These are phyloP conservation scores for Microdochium bolleyi DNA, from an alignment of 2,329 filamentous ascomycete genomes.

Conservation along the genomic window DNA sequence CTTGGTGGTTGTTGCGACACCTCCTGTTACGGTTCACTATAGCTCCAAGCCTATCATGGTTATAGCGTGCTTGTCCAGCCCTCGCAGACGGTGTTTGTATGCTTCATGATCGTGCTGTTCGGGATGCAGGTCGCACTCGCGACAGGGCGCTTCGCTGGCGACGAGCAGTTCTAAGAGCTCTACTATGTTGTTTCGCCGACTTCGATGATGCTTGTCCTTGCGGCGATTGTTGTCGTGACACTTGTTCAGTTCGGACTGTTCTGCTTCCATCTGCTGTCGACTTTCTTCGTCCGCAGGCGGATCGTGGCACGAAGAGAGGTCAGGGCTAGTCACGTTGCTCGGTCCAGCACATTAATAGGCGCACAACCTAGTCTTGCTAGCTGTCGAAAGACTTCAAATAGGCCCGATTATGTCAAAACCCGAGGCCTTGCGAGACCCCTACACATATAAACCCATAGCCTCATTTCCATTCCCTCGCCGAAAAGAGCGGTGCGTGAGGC, in stretches of 20 bases:
- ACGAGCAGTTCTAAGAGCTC: conserved; percentile 10
- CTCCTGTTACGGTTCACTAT: not conserved
- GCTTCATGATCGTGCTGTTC: conserved; percentile 24
- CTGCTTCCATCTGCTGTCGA: conserved; percentile 14
- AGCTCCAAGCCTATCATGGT: too few species aligned
- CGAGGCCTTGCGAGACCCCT: too few species aligned
- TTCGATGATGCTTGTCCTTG: conserved; percentile 9
- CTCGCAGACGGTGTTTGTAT: conserved; percentile 19
- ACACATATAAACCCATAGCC: too few species aligned
- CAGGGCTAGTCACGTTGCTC: too few species aligned
- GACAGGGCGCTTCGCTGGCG: conserved; percentile 9
- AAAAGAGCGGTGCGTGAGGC: too few species aligned
- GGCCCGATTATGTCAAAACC: too few species aligned
- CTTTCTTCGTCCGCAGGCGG: conserved; percentile 1
- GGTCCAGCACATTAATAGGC: too few species aligned
- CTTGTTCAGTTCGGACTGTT: conserved; percentile 12
- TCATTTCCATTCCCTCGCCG: too few species aligned
- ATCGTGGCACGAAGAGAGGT: not conserved
- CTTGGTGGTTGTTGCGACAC: not conserved
- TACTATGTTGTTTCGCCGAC: conserved; percentile 13
- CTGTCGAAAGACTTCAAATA: too few species aligned
- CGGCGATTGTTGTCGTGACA: conserved; percentile 4
- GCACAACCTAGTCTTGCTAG: too few species aligned
- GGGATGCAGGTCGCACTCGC: conserved; percentile 26
- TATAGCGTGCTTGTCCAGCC: too few species aligned